Conservation (phyloP, 257 asterid species). For the Plantago elongata region DNA sequence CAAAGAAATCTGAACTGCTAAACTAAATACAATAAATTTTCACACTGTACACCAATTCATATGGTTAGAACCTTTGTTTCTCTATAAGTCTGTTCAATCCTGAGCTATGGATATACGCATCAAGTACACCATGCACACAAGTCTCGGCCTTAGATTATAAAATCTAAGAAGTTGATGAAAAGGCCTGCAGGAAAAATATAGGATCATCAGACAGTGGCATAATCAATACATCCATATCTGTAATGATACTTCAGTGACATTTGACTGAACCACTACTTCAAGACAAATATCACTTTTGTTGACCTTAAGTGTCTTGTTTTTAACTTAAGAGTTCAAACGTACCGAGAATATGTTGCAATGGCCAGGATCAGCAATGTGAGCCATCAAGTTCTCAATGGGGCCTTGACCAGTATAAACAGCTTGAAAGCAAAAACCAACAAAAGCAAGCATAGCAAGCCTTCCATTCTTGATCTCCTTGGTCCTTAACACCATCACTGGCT, state of each 20-base stretch:
- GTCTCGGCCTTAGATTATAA: neutral
- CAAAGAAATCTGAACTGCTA: too few species aligned
- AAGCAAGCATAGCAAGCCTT: conserved; percentile 82
- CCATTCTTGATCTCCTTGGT: conserved; percentile 92
- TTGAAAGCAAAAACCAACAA: conserved; percentile 77
- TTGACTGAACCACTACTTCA: neutral
- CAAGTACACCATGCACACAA: neutral
- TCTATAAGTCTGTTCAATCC: neutral
- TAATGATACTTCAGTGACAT: neutral
- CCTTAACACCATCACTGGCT: conserved; percentile 81
- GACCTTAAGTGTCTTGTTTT: too few species aligned
- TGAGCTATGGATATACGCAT: neutral
- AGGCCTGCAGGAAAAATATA: conserved; percentile 41
- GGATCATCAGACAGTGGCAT: conserved; percentile 3
- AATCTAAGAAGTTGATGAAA: conserved; percentile 28
- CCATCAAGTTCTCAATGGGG: conserved; percentile 66
- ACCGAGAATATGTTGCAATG: conserved; percentile 78
- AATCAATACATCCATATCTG: neutral
- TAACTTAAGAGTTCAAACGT: neutral
- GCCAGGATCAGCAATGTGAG: conserved; percentile 87
- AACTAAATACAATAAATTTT: too few species aligned
- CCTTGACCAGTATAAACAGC: conserved; percentile 69
- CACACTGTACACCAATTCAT: too few species aligned
- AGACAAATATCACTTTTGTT: too few species aligned
- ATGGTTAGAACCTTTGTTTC: neutral